Evolutionary conservation across 2,329 filamentous ascomycete species (phyloP).

Genomic region (Claviceps spartinae): DNA sequence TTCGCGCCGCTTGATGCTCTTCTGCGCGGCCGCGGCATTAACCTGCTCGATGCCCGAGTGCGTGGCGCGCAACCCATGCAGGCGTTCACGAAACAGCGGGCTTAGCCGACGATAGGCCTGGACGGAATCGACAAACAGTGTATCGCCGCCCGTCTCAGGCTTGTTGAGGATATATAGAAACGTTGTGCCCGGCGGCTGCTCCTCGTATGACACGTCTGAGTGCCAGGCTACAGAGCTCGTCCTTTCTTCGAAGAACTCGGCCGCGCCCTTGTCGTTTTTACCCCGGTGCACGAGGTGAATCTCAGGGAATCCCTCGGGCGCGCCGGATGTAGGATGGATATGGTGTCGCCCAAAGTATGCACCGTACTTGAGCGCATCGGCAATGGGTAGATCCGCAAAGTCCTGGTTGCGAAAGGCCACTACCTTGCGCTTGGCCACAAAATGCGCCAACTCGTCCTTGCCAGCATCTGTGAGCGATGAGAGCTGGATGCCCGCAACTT

Average conservation of each 20-base stretch:
- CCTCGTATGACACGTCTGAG: slow-evolving; percentile 76
- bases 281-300: slow-evolving; percentile 68
- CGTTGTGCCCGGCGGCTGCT: slow-evolving; percentile 78
- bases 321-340: slow-evolving; percentile 67
- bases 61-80: slow-evolving; percentile 68
- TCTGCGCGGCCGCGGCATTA: slow-evolving; percentile 49
- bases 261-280: slow-evolving; percentile 32
- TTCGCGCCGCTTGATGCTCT: slow-evolving; percentile 60
- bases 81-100: slow-evolving; percentile 61
- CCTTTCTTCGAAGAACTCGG: slow-evolving; percentile 49
- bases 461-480: slow-evolving; percentile 52
- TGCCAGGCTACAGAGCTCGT: slow-evolving; percentile 83
- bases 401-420: slow-evolving; percentile 68
- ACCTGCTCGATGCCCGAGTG: slow-evolving; percentile 78
- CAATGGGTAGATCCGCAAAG: slow-evolving; percentile 55
- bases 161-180: slow-evolving; percentile 82
- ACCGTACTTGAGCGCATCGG: slow-evolving; percentile 54
- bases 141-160: slow-evolving; percentile 70
- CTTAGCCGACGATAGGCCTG: slow-evolving; percentile 73
- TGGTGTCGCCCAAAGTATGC: slow-evolving; percentile 71
- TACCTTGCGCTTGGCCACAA: slow-evolving; percentile 65
- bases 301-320: slow-evolving; percentile 59
- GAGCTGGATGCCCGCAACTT: slow-evolving; percentile 58
- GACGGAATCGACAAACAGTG: slow-evolving; percentile 65
- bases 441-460: slow-evolving; percentile 64